Evolutionary conservation across 176 grass and related monocot genomes (phyloP).

Genomic region (Saccharum officinarum): DNA sequence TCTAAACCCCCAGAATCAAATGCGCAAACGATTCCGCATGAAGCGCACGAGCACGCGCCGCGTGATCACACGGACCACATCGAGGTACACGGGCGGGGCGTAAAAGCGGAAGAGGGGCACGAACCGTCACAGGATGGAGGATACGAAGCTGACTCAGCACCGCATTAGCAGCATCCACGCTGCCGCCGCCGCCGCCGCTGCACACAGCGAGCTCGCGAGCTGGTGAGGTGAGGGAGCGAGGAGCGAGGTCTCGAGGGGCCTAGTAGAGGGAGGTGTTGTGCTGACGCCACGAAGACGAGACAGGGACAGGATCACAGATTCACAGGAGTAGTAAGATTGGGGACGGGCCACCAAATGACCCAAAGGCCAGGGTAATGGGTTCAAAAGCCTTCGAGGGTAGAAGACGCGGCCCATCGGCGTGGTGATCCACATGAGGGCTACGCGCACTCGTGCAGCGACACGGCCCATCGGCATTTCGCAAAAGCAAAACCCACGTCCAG

Average conservation of each 20-base stretch:
- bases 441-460: not conserved
- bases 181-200: too few relatives aligned
- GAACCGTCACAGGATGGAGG: not conserved
- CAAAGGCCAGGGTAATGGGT: not conserved
- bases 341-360: not conserved
- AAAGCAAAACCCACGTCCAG: constrained; percentile 24
- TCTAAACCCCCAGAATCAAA: not conserved
- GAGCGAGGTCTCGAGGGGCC: too few relatives aligned
- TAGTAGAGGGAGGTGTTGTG: not conserved
- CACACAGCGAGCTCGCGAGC: not conserved
- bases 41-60: too few relatives aligned
- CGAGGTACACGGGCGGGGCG: too few relatives aligned
- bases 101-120: not conserved
- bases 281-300: not conserved
- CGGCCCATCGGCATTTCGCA: not conserved
- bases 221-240: not conserved
- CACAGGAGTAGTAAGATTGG: not conserved
- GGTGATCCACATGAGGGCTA: not conserved
- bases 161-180: too few relatives aligned
- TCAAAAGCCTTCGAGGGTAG: not conserved
- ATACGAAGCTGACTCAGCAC: not conserved
- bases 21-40: too few relatives aligned
- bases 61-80: too few relatives aligned
- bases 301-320: not conserved
- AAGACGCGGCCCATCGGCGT: too few relatives aligned